Base-by-base conservation (phyloP, 2,329 filamentous ascomycete genomes). In the Ustilaginoidea virens region DNA sequence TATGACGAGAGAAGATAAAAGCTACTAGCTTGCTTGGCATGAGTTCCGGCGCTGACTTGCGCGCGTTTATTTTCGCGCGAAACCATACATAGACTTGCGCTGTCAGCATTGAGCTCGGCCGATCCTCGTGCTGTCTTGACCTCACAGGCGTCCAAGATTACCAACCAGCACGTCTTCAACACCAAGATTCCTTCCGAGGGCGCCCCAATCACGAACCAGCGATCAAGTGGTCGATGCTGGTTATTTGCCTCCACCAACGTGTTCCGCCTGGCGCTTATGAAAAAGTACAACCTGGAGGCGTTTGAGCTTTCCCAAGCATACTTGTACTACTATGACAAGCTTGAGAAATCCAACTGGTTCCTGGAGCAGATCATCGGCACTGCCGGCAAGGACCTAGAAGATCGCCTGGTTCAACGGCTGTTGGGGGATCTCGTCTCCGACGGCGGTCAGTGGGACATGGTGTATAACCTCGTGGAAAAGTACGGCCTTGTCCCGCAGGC, bases 391-490 rank as follows among this genome's bases (percentile, higher is more conserved):
- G 71, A 76, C 19, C 62, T 92, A 2, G 80, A 86, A 39, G 66
- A 74, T 14, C 60, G 85, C 7, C 55, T 92, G 4, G 64, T 92
- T 3, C 76, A 85, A 47, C 66, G 66, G 4, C 55, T 92, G 4
- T 58, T 87, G 17, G 55, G 58, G 0, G 63, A 69, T 14, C 76
- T 82, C 1, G 73, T 90, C 4, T 69, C 67, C 6, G 85, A 92
- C 46, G 83, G 85, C 17, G 83, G 85, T 1, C 82, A 92, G 51
- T 92, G 81, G 81, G 82, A 92, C 51, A 92, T 92, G 82, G 77
- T 85, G 3, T 78, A 73, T 39, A 92, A 92, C 44, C 59, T 92
- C 7, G 80, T 92, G 5, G 56, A 70, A 25, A 92, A 92, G 56
- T 92, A 92, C 45, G 85, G 85, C 17, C 67, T 92, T n/a, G 76